Evolutionary conservation across 345 rosid species (phyloP), one percentile per base, ranked within the genome.

Genomic region (Heritiera littoralis): DNA sequence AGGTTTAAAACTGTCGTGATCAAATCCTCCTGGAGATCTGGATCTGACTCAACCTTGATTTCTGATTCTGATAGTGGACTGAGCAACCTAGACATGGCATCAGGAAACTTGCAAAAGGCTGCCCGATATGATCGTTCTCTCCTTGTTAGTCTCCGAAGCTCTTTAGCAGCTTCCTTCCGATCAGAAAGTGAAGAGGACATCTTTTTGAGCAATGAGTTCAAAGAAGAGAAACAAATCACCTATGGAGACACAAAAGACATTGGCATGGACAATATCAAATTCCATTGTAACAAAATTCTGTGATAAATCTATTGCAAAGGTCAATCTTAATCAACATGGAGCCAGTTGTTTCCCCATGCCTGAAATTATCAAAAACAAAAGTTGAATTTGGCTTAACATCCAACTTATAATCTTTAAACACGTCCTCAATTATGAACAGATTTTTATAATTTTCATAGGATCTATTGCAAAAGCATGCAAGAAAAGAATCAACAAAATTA

Each of bases 91-190:
- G 75, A 51, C 45, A 72, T 72, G 45, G 60, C 45, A 72, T 52
- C 5, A 32, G 13, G 35, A 52, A 30, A 18, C 23, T 72, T 43
- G 7, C 45, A 51, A 51, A 72, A 72, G 9, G 17, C 43, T 32
- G 12, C 28, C 61, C 75, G 11, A 32, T 55, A 32, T 30, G 75
- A 58, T 40, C 54, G 77, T 20, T 10, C n/a, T 1, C 66, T 58
- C 77, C 18, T 74, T 56, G 66, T 74, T 43, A 58, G 77, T 8
- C 52, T 40, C 23, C 64, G 66, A 74, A 74, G 66, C 40, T 74
- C 77, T 58, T 74, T 74, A 11, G 77, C 77, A 58, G 77, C 77
- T 58, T 74, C 52, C 17, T 74, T 74, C 77, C 40, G 40, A 74
- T 40, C 77, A 58, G 20, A n/a, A 56, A 58, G n/a, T 5, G 77